These are phyloP conservation scores for Hypoxylon sp. DNA, from an alignment of 2,329 filamentous ascomycete species.

Conservation along the genomic window DNA sequence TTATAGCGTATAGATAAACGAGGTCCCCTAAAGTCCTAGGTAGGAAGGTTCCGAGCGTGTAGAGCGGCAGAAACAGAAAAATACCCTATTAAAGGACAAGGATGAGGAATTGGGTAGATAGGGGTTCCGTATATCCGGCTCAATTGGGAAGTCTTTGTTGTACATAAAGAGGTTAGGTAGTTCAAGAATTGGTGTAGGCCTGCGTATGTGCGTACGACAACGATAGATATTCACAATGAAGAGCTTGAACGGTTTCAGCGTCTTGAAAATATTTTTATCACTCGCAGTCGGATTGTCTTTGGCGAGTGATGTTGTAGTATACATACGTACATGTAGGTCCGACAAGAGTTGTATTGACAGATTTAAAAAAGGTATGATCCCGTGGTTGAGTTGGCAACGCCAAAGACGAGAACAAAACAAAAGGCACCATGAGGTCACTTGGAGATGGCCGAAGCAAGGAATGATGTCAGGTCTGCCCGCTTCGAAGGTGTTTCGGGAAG, in stretches of 20 bases:
- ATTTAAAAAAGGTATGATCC: not conserved
- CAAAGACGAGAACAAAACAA: conserved; percentile 19
- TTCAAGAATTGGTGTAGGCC: conserved; percentile 27
- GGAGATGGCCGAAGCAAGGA: conserved; percentile 24
- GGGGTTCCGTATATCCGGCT: conserved; percentile 36
- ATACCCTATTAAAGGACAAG: conserved; percentile 20
- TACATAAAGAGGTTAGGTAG: conserved; percentile 34
- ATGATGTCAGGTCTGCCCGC: conserved; percentile 43
- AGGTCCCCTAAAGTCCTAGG: conserved; percentile 18
- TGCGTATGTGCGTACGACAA: conserved; percentile 23
- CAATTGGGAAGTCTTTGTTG: conserved; percentile 34
- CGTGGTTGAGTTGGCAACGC: conserved; percentile 21
- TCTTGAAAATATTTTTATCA: not conserved
- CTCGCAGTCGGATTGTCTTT: conserved; percentile 12
- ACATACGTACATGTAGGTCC: conserved; percentile 9
- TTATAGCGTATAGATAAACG: conserved; percentile 29
- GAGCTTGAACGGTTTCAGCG: not conserved
- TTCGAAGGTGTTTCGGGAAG: conserved; percentile 39
- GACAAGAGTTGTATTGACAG: conserved; percentile 15
- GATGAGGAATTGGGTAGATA: conserved; percentile 29
- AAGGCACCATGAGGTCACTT: conserved; percentile 47
- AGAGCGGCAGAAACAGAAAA: conserved; percentile 35
- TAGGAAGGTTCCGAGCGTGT: conserved; percentile 34
- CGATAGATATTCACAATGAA: conserved; percentile 2
- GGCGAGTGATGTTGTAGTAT: not conserved